Conservation (phyloP, 2,329 filamentous ascomycete genomes). For the Pezicula radicicola region DNA sequence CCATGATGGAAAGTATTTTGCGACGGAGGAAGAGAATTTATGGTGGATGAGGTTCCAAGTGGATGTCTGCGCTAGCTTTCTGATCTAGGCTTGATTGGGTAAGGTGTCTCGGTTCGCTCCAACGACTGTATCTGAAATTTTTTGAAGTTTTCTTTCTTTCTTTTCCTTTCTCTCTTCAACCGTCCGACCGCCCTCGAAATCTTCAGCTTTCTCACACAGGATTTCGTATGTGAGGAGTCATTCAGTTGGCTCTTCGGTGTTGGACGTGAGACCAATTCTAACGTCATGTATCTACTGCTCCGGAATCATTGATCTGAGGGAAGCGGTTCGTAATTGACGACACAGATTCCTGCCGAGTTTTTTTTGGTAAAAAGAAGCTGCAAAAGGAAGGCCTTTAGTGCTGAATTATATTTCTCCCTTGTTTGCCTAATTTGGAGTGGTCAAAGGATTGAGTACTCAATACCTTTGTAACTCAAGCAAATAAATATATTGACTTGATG, state of each 20-base stretch:
- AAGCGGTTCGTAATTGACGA: slow-evolving; percentile 80
- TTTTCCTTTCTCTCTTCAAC: slow-evolving; percentile 31
- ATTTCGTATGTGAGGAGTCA: slow-evolving; percentile 37
- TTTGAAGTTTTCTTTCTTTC: slow-evolving; percentile 8
- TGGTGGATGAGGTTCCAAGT: slow-evolving; percentile 2
- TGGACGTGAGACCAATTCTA: slow-evolving; percentile 61
- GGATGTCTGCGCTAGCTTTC: slow-evolving; percentile 9
- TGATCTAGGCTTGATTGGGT: slow-evolving; percentile 11
- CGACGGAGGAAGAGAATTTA: slow-evolving; percentile 13
- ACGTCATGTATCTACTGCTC: slow-evolving; percentile 87
- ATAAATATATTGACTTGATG: no score
- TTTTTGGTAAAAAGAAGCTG: no score
- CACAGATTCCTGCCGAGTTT: slow-evolving; percentile 43
- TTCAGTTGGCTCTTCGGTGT: slow-evolving; percentile 53
- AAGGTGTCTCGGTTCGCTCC: not conserved
- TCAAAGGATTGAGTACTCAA: no score
- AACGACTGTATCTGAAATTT: not conserved
- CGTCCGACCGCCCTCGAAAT: slow-evolving; percentile 36
- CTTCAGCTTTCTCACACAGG: slow-evolving; percentile 27
- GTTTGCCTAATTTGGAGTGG: no score
- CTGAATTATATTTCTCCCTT: no score
- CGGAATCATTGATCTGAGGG: slow-evolving; percentile 71
- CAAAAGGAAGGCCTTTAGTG: no score
- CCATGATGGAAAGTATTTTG: slow-evolving; percentile 48
- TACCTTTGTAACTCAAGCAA: no score